Percentiles rank a stretch among this genome's conserved stretches.
Conservation (phyloP, 139 green algal species). For the Chlamydomonas schloesseri region DNA sequence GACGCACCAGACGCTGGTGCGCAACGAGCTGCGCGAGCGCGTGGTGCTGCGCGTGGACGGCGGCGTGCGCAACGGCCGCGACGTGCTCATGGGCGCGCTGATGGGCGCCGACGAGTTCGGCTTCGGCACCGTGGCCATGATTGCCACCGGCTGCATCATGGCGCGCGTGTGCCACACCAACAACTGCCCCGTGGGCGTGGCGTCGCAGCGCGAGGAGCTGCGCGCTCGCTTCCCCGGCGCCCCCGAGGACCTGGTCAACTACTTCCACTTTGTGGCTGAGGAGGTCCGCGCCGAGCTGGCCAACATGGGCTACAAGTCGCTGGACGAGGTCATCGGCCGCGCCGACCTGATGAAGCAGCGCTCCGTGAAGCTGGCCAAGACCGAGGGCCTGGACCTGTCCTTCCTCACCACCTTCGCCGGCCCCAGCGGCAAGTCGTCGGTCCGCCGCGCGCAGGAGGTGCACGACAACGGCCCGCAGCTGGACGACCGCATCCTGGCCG, state of each 20-base stretch:
- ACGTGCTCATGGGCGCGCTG: slow-evolving; percentile 92
- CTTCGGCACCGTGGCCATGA: slow-evolving; percentile 98
- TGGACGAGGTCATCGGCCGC: slow-evolving; percentile 96
- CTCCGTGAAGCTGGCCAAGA: slow-evolving; percentile 88
- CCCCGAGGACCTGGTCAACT: slow-evolving; percentile 96
- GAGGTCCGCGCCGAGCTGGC: slow-evolving; percentile 90
- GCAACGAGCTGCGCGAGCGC: slow-evolving; percentile 95
- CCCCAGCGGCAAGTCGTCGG: slow-evolving; percentile 45
- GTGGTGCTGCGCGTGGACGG: slow-evolving; percentile 96
- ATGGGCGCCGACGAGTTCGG: slow-evolving; percentile 98
- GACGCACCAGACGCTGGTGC: slow-evolving; percentile 82
- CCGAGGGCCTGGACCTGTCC: slow-evolving; percentile 89
- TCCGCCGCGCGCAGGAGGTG: slow-evolving; percentile 64
- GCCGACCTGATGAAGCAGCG: slow-evolving; percentile 83
- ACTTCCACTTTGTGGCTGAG: slow-evolving; percentile 96
- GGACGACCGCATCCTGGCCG: slow-evolving; percentile 94
- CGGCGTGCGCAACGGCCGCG: slow-evolving; percentile 91
- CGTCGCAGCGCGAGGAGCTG: slow-evolving; percentile 97
- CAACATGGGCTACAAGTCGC: slow-evolving; percentile 76
- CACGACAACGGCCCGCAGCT: slow-evolving; percentile 88
- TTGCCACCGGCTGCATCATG: slow-evolving; percentile 99
- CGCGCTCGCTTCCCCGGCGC: slow-evolving; percentile 95
- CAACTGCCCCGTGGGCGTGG: slow-evolving; percentile 99
- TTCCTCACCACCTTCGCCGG: slow-evolving; percentile 92
- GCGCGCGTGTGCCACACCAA: slow-evolving; percentile 99